Percentiles rank a stretch among this genome's conserved stretches.
Evolutionary conservation across 305 asterid genomes (phyloP).

Genomic region (Solanum hybrid): DNA sequence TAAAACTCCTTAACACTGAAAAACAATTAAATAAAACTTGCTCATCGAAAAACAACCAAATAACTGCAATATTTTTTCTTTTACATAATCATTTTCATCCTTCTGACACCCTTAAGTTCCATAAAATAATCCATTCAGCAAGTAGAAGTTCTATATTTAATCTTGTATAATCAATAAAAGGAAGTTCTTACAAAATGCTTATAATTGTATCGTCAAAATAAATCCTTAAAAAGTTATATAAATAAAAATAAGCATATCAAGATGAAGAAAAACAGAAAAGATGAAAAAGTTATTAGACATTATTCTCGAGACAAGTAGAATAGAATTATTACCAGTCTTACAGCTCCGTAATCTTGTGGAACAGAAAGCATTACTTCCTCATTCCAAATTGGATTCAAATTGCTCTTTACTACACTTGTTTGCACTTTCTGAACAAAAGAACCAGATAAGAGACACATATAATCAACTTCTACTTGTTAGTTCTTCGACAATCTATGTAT

Average conservation of each 20-base stretch:
- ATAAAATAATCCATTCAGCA: background rate
- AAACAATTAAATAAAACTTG: background rate
- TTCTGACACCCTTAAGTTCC: background rate
- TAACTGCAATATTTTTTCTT: background rate
- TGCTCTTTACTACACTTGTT: constrained; percentile 64
- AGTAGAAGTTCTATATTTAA: background rate
- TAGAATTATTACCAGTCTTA: constrained; percentile 53
- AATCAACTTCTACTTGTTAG: background rate
- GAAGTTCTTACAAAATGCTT: background rate
- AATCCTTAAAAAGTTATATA: background rate
- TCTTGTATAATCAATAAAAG: background rate
- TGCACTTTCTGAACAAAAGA: constrained; percentile 53
- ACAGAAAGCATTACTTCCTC: constrained; percentile 91
- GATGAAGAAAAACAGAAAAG: background rate
- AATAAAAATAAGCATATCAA: background rate
- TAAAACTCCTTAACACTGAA: background rate
- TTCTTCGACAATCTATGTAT: background rate
- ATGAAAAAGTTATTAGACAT: background rate
- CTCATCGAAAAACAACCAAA: background rate
- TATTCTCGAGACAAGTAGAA: background rate
- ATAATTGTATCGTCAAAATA: background rate
- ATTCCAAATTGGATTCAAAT: constrained; percentile 85
- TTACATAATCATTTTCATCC: background rate
- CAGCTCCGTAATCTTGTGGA: constrained; percentile 59
- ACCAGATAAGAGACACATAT: background rate